Evolutionary conservation across 139 green algal genomes (phyloP).

Genomic region (Axilococcus clingmanii): DNA sequence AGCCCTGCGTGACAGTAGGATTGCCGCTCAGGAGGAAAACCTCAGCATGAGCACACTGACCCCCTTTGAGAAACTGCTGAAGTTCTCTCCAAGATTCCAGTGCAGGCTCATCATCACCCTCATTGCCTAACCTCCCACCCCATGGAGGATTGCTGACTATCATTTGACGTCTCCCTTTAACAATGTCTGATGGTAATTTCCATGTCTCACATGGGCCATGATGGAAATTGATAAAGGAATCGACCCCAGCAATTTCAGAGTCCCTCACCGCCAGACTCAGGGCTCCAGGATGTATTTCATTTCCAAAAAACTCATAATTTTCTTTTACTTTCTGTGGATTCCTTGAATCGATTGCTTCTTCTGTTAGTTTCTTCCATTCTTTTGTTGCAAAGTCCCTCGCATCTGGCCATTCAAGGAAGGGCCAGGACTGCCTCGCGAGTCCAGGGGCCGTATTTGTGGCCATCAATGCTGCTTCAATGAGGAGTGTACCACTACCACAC

Average conservation of each 20-base stretch:
- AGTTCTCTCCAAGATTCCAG: constrained; percentile 40
- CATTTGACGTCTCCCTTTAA: too few species aligned
- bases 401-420: constrained; percentile 64
- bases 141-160: constrained; percentile 87
- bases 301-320: constrained; percentile 42
- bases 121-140: constrained; percentile 51
- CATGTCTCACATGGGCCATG: constrained; percentile 32
- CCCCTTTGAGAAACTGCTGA: constrained; percentile 48
- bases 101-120: background rate
- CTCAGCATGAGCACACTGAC: constrained; percentile 7
- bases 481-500: constrained; percentile 83
- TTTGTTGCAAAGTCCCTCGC: constrained; percentile 17
- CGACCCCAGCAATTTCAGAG: constrained; percentile 29
- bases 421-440: constrained; percentile 44
- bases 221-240: constrained; percentile 23
- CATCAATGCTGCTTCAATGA: constrained; percentile 84
- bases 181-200: constrained; percentile 22
- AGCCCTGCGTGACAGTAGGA: constrained; percentile 23
- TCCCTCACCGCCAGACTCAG: constrained; percentile 36
- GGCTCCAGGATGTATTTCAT: constrained; percentile 50
- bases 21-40: constrained; percentile 60
- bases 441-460: constrained; percentile 63
- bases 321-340: background rate
- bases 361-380: constrained; percentile 22
- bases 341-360: constrained; percentile 10